Base-by-base conservation (phyloP, 768 basidiomycete genomes). In the Calocybe indica region DNA sequence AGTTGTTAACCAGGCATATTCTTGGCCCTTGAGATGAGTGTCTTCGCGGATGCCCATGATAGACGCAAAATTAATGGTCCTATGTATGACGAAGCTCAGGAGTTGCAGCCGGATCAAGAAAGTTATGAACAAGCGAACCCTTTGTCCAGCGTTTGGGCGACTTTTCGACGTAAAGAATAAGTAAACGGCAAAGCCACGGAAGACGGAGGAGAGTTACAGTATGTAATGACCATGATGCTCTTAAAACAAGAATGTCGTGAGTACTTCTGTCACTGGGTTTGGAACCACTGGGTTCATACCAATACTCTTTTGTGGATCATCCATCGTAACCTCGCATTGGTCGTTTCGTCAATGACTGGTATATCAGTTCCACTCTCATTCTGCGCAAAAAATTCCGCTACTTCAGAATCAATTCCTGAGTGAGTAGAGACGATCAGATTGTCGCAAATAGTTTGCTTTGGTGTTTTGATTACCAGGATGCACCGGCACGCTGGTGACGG, bases 1-100 rank as follows among this genome's bases (percentile, higher is more conserved):
- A 38, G 73, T 73, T 10, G 73, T 73, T 6, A 75, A 54, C 68
- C 74, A 73, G 5, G 71, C 68, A 52, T 77, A 78, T 55, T 75
- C 65, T 57, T 78, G 75, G 1, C 78, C 76, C 30, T 64, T 58
- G 13, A 79, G 69, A 40, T 69, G 52, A 5, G 70, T 69, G 52
- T 78, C 75, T 48, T 65, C 56, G 6, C 57, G 57, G 36, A 75
- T 72, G 3, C 72, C 74, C 73, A 74, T 74, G 43, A 73, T 74
- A 10, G 69, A 71, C 4, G 73, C 71, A 54, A 73, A 73, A 48
- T 70, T 74, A 33, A 74, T 63, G 29, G 72, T 72, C 34, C 72
- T 72, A 39, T 5, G 12, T 9, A 47, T 10, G 22, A 22, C 22
- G 22, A 33, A 40, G 10, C 37, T 29, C 37, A 33, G 3, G 28